Evolutionary conservation across 2,329 filamentous ascomycete genomes (phyloP), one percentile per base, ranked within the genome.

Genomic region (Xylariaceae sp.): DNA sequence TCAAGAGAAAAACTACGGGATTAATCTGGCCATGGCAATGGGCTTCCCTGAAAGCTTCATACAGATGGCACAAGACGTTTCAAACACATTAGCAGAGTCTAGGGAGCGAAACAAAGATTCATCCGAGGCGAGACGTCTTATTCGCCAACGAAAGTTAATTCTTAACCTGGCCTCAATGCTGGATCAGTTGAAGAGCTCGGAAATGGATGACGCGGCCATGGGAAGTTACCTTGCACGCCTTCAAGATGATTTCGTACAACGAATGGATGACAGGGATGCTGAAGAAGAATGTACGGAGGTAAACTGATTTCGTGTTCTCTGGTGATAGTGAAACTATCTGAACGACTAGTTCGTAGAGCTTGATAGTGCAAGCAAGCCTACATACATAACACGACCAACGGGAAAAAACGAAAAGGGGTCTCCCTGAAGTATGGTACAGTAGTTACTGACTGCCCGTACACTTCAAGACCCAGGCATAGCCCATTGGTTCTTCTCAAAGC

Each of bases 21-120:
- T 97, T n/a, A 81, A 86, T 0, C 80, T 97, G 2, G 92, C 93
- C 0, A 84, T 84, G 37, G 82, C 91, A 0, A 80, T 94, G 23
- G 86, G 88, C 0, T 80, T 96, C 5, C 91, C 93, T 0, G 71
- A 80, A 0, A 74, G 75, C 1, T 83, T 96, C 2, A 76, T 96
- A 2, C 76, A 86, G 5, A 79, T 82, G 37, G 93, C 92, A 0
- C 84, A 88, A 62, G 69, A 76, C 0, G 85, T 94, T 3, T 85
- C 89, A 0, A 77, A 78, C 2, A 80, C 81, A 18, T 75, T 97
- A 5, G 80, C 85, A 47, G 74, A 76, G 8, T 81, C 82, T 18
- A 78, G 80, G 17, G 81, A 85, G 58, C 78, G 78, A 30, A 85
- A 79, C 64, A 85, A 83, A 66, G 81, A 82, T 64, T 79, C 75